Evolutionary conservation across 2,329 filamentous ascomycete genomes (phyloP).

Genomic region (Phaeosphaeriaceae sp.): DNA sequence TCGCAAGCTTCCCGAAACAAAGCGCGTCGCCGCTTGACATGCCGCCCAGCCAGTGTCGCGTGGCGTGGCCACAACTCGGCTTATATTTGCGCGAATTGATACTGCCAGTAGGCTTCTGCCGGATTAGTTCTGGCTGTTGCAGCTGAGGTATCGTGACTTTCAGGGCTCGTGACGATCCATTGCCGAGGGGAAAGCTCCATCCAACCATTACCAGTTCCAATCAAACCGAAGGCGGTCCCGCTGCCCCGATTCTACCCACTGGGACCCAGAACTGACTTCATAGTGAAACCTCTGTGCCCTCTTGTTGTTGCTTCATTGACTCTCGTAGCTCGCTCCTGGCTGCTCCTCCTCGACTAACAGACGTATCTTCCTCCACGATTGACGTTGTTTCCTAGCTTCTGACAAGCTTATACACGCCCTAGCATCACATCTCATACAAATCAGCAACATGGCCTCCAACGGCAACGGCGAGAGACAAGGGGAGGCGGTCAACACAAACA

Average conservation of each 20-base stretch:
- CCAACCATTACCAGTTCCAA: slow-evolving; percentile 36
- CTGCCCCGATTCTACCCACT: slow-evolving; percentile 49
- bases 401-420: not conserved
- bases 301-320: slow-evolving; percentile 20
- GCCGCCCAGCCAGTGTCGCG: slow-evolving; percentile 4
- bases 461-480: slow-evolving; percentile 50
- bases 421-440: not conserved
- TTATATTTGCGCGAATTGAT: not conserved
- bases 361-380: not conserved
- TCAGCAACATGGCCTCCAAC: slow-evolving; percentile 48
- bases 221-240: slow-evolving; percentile 44
- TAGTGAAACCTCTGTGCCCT: slow-evolving; percentile 26
- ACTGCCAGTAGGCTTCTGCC: not conserved
- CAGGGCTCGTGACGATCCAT: slow-evolving; percentile 31
- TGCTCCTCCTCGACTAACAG: slow-evolving; percentile 1
- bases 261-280: slow-evolving; percentile 40
- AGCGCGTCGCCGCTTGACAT: slow-evolving; percentile 22
- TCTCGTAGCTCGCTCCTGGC: not conserved
- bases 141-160: slow-evolving; percentile 25
- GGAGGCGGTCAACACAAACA: slow-evolving; percentile 85
- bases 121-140: slow-evolving; percentile 11
- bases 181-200: slow-evolving; percentile 42
- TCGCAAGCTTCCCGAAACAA: slow-evolving; percentile 25
- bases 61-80: not conserved
- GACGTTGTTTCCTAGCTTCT: not conserved